These are phyloP conservation scores for Excoecaria cochinchinensis DNA, from an alignment of 345 rosid species.

Conservation along the genomic window DNA sequence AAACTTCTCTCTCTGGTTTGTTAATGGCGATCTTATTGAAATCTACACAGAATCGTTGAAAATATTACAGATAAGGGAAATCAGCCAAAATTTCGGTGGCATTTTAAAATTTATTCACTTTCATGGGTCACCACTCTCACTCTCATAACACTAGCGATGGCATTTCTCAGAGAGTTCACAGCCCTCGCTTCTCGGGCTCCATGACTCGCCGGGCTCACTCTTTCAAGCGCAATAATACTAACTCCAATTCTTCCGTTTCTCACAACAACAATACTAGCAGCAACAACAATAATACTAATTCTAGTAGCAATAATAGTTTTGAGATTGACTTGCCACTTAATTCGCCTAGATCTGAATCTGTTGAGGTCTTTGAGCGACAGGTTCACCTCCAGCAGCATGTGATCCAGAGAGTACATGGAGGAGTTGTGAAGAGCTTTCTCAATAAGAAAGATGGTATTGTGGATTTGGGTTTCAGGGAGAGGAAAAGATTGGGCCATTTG, in stretches of 20 bases:
- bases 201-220: conserved; percentile 91
- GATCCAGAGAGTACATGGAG: conserved; percentile 46
- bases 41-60: background rate
- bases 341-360: conserved; percentile 79
- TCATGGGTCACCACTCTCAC: conserved; percentile 55
- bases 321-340: conserved; percentile 71
- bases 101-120: background rate
- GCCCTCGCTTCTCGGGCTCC: conserved; percentile 85
- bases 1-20: background rate
- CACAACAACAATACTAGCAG: conserved; percentile 7
- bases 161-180: conserved; percentile 67
- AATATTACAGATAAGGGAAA: background rate
- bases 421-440: conserved; percentile 36
- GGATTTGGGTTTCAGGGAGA: conserved; percentile 64
- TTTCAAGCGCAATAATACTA: conserved; percentile 65
- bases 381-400: conserved; percentile 27
- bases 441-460: conserved; percentile 47
- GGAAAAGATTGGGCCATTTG: conserved; percentile 79
- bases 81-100: background rate
- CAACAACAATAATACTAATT: conserved; percentile 11
- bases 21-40: conserved; percentile 11
- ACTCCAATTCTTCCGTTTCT: conserved; percentile 3
- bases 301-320: conserved; percentile 27
- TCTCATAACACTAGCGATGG: conserved; percentile 55
- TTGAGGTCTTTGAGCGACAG: conserved; percentile 47